Evolutionary conservation across 306 rosid species (phyloP).

Genomic region (Cyclanthera cordifolia): DNA sequence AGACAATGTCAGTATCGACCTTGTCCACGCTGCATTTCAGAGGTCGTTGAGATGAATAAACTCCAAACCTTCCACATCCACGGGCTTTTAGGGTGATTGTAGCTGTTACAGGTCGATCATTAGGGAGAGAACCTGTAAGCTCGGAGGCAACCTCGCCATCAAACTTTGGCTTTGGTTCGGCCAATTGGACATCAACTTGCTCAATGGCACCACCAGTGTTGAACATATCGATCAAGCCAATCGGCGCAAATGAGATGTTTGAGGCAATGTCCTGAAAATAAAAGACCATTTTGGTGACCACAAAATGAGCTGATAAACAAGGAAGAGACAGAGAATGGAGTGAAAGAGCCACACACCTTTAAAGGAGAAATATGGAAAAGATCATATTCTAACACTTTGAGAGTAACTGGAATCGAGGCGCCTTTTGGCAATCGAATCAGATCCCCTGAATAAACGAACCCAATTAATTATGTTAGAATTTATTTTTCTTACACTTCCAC

Average conservation of each 20-base stretch:
- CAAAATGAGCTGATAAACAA: background rate
- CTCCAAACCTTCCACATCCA: constrained; percentile 72
- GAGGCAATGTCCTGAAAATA: constrained; percentile 42
- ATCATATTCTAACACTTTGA: constrained; percentile 70
- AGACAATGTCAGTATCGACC: constrained; percentile 25
- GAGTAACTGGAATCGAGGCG: constrained; percentile 67
- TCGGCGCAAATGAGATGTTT: constrained; percentile 57
- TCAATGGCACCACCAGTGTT: constrained; percentile 67
- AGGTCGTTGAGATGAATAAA: constrained; percentile 56
- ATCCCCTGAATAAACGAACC: constrained; percentile 31
- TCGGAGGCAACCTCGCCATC: constrained; percentile 38
- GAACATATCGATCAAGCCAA: constrained; percentile 79
- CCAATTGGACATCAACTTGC: constrained; percentile 32
- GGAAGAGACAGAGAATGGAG: background rate
- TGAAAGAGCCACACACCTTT: constrained; percentile 27
- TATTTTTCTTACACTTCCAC: background rate
- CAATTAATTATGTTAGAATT: too few relatives aligned
- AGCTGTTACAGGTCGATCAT: constrained; percentile 32
- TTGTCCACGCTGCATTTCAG: constrained; percentile 38
- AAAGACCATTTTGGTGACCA: constrained; percentile 8
- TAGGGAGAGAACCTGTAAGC: constrained; percentile 24
- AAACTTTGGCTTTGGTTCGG: constrained; percentile 30
- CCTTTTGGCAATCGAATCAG: constrained; percentile 59
- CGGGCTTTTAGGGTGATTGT: constrained; percentile 38
- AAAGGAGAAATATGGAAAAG: constrained; percentile 79